Conservation (phyloP, 1,284 basidiomycete genomes). For the Crepidotus sp. region DNA sequence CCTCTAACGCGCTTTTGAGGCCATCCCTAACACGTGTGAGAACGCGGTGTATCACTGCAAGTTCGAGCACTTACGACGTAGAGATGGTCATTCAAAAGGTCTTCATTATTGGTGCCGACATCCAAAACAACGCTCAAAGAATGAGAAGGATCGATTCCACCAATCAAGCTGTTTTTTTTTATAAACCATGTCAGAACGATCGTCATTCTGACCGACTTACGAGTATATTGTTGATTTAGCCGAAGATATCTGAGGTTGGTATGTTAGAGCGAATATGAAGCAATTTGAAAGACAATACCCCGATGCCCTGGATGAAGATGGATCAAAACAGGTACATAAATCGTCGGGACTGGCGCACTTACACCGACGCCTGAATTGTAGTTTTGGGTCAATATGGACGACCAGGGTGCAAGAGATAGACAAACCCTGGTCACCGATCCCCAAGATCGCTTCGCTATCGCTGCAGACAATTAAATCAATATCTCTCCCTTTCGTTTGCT, state of each 20-base stretch:
- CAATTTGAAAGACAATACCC: constrained; percentile 21
- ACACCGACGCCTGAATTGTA: constrained; percentile 37
- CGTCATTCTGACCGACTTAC: constrained; percentile 28
- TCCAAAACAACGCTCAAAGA: constrained; percentile 63
- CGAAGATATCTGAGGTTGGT: constrained; percentile 55
- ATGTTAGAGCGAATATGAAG: constrained; percentile 6
- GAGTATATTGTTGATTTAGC: constrained; percentile 86
- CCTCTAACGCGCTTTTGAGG: constrained; percentile 54
- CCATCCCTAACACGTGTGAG: constrained; percentile 46
- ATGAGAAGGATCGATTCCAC: constrained; percentile 68
- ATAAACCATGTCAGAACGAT: background rate
- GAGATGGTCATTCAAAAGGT: constrained; percentile 51
- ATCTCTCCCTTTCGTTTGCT: constrained; percentile 19
- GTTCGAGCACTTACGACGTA: constrained; percentile 46
- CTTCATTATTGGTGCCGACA: constrained; percentile 71
- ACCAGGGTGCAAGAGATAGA: background rate
- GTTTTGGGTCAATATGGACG: background rate
- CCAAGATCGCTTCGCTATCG: constrained; percentile 77
- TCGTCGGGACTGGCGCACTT: constrained; percentile 16
- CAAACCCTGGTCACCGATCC: constrained; percentile 69
- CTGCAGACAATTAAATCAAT: constrained; percentile 62
- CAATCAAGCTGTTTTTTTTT: constrained; percentile 47
- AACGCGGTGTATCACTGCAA: background rate
- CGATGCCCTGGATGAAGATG: constrained; percentile 37
- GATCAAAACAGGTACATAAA: background rate